phyloP scores from a whole-genome alignment of 768 basidiomycete species.

The Termitomyces sp. region DNA sequence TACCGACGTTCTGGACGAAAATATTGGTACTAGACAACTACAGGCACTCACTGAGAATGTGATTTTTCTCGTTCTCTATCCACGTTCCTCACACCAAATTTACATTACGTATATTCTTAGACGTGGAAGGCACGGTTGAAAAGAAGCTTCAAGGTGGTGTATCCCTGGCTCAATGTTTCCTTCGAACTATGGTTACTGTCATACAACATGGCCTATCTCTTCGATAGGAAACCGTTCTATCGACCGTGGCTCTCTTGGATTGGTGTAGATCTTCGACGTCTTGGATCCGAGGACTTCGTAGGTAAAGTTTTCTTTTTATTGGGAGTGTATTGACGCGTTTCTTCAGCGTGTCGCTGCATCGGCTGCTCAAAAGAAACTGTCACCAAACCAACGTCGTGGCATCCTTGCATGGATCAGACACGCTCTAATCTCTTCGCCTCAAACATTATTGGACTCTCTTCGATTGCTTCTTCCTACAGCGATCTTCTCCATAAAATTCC shows the following conservation, averaged over 20 bases:
- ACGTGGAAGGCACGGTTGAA: conserved; percentile 51
- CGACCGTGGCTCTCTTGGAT: conserved; percentile 91
- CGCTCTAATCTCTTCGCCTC: conserved; percentile 52
- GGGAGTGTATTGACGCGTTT: conserved; percentile 3
- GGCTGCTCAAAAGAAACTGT: conserved; percentile 25
- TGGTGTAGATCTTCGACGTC: conserved; percentile 76
- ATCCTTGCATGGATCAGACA: conserved; percentile 42
- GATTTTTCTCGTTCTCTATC: conserved; percentile 14
- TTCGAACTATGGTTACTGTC: conserved; percentile 82
- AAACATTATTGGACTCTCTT: conserved; percentile 70
- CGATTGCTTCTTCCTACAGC: conserved; percentile 79
- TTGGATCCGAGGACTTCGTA: conserved; percentile 78
- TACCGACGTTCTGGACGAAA: conserved; percentile 62
- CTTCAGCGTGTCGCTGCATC: conserved; percentile 40
- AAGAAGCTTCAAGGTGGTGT: conserved; percentile 64
- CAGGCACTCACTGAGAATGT: conserved; percentile 54
- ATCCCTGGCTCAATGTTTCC: conserved; percentile 77
- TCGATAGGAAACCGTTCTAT: conserved; percentile 81
- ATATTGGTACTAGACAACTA: conserved; percentile 38
- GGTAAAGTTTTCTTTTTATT: conserved; percentile 23
- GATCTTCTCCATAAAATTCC: conserved; percentile 94
- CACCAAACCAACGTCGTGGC: conserved; percentile 30
- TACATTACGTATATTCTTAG: conserved; percentile 28
- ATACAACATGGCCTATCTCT: conserved; percentile 88
- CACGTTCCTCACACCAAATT: conserved; percentile 9